These are phyloP conservation scores for Emericellopsis cladophorae DNA, from an alignment of 2,329 filamentous ascomycete species.

Conservation along the genomic window DNA sequence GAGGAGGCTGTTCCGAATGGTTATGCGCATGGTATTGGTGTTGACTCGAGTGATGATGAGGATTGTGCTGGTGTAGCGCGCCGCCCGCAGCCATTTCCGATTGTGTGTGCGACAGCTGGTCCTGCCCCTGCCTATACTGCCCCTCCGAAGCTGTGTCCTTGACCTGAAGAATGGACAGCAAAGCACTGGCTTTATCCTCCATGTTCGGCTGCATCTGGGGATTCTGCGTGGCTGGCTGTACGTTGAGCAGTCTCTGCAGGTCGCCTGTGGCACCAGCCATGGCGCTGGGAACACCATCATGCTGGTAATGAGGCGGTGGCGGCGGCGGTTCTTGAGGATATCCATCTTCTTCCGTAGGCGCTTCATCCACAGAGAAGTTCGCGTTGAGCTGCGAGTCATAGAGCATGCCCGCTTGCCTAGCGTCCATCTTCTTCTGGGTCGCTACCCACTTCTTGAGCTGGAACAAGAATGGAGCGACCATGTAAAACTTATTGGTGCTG, in stretches of 20 bases:
- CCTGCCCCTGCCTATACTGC: conserved; percentile 7
- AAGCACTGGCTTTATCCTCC: conserved; percentile 34
- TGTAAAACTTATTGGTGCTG: conserved; percentile 86
- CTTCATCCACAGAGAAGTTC: conserved; percentile 34
- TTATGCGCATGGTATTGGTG: conserved; percentile 25
- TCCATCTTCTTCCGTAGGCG: conserved; percentile 50
- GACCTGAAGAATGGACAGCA: conserved; percentile 40
- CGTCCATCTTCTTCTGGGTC: conserved; percentile 67
- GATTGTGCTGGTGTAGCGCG: conserved; percentile 39
- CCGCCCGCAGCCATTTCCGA: conserved; percentile 38
- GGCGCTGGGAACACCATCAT: conserved; percentile 25
- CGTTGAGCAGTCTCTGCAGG: conserved; percentile 40
- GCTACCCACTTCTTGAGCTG: conserved; percentile 82
- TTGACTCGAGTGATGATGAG: conserved; percentile 40
- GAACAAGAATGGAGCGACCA: conserved; percentile 87
- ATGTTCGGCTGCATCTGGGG: conserved; percentile 20
- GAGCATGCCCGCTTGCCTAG: conserved; percentile 18
- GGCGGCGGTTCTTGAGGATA: conserved; percentile 5
- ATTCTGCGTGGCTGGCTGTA: conserved; percentile 39
- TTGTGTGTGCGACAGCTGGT: conserved; percentile 33
- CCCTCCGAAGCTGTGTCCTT: conserved; percentile 8
- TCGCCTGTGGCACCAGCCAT: conserved; percentile 38
- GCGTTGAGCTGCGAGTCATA: conserved; percentile 26
- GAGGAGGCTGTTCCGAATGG: conserved; percentile 15
- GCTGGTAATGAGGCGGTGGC: conserved; percentile 3